Percentiles rank a stretch among this genome's conserved stretches.
Conservation (phyloP, 169 alveolate genomes). For the Plasmodium reichenowi region DNA sequence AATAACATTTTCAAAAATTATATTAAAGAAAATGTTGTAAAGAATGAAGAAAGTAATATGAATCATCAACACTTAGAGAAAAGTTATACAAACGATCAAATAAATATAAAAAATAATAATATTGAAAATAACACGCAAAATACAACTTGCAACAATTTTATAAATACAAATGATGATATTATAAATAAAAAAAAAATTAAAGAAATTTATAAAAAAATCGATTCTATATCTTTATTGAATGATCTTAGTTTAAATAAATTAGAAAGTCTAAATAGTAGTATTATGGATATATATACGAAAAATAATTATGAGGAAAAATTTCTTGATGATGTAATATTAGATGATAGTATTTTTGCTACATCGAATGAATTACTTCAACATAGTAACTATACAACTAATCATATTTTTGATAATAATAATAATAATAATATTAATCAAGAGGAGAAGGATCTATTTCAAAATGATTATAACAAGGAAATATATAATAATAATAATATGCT, state of each 20-base stretch:
- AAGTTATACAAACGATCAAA: neutral
- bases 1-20: conserved; percentile 47
- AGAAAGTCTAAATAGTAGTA: conserved; percentile 60
- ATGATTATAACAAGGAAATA: neutral
- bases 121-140: conserved; percentile 1
- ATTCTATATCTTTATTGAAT: conserved; percentile 48
- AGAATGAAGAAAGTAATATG: neutral
- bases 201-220: conserved; percentile 45
- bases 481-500: neutral
- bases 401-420: neutral
- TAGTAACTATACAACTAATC: neutral
- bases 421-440: neutral
- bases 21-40: conserved; percentile 26
- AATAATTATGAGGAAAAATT: conserved; percentile 35
- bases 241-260: conserved; percentile 60
- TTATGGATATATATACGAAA: conserved; percentile 32
- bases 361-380: neutral
- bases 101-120: neutral
- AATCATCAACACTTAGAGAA: neutral
- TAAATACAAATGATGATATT: neutral
- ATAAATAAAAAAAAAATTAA: conserved; percentile 15
- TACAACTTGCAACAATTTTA: neutral
- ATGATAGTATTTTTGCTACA: conserved; percentile 61
- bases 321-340: conserved; percentile 58
- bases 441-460: neutral